Percentiles rank a stretch among this genome's conserved stretches.
Evolutionary conservation across 1,139 yeast species (phyloP).

Genomic region (Suhomyces terraborum): DNA sequence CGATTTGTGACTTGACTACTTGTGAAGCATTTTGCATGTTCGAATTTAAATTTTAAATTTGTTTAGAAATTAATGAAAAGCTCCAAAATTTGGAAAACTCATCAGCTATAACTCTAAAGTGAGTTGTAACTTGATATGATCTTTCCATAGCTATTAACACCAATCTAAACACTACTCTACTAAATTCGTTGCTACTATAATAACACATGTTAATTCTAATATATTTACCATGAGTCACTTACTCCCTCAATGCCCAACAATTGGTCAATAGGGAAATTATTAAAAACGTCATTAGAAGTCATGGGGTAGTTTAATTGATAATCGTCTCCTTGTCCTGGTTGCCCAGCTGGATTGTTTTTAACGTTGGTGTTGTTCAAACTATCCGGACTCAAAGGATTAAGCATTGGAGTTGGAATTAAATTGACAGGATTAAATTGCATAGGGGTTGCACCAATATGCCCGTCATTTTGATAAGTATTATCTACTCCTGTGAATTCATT

Average conservation of each 20-base stretch:
- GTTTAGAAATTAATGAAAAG: no score
- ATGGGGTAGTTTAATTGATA: constrained; percentile 9
- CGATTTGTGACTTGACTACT: no score
- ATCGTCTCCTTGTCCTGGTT: constrained; percentile 3
- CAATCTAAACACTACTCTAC: no score
- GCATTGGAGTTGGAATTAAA: constrained; percentile 4
- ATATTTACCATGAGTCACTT: constrained; percentile 10
- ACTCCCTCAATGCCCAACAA: constrained; percentile 15
- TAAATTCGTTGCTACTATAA: neutral
- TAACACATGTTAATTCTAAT: neutral
- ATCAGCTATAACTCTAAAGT: no score
- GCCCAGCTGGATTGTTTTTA: constrained; percentile 2
- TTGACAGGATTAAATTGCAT: neutral
- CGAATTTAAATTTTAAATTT: no score
- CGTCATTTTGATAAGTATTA: neutral
- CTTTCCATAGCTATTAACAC: no score
- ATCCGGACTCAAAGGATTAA: constrained; percentile 11
- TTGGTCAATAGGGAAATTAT: constrained; percentile 16
- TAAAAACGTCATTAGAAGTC: constrained; percentile 12
- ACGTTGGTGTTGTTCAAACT: constrained; percentile 7
- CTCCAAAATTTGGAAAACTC: no score
- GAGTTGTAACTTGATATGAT: no score
- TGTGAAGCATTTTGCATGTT: no score
- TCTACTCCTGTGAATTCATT: neutral
- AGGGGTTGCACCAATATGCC: neutral